These are phyloP conservation scores for Tricladium varicosporioides DNA, from an alignment of 2,329 filamentous ascomycete genomes.

Conservation along the genomic window DNA sequence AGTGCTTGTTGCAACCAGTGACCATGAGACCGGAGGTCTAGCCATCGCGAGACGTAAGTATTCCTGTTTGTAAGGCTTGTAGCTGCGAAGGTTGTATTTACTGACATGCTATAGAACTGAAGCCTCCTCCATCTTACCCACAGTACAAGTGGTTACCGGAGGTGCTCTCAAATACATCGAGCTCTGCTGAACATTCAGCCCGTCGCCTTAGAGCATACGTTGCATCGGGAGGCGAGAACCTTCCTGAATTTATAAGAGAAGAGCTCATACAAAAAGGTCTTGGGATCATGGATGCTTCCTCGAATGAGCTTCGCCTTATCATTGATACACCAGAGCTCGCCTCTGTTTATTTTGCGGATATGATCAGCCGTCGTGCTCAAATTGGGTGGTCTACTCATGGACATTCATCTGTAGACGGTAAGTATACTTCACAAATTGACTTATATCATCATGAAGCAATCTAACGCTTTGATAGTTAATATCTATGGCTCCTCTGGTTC, in stretches of 20 bases:
- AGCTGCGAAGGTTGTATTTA: background rate
- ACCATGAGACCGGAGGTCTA: conserved; percentile 94
- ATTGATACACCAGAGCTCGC: conserved; percentile 56
- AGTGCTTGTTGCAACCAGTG: conserved; percentile 84
- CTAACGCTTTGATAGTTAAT: conserved; percentile 58
- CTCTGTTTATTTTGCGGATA: conserved; percentile 67
- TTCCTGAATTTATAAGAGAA: conserved; percentile 61
- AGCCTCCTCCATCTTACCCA: conserved; percentile 53
- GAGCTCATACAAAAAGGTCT: conserved; percentile 68
- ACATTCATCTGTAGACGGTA: conserved; percentile 76
- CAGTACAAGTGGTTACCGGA: conserved; percentile 79
- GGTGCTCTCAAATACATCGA: conserved; percentile 76
- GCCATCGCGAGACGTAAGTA: conserved; percentile 71
- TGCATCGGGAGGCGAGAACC: conserved; percentile 35
- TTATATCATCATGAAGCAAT: too few relatives aligned
- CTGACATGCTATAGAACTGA: conserved; percentile 44
- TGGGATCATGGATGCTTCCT: conserved; percentile 71
- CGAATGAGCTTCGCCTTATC: conserved; percentile 68
- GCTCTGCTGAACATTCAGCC: conserved; percentile 69
- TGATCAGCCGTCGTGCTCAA: conserved; percentile 84
- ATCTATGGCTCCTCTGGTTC: conserved; percentile 79
- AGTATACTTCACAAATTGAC: too few relatives aligned
- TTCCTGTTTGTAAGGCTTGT: background rate
- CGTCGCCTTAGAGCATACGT: conserved; percentile 61
- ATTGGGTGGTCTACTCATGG: conserved; percentile 94